Conservation (phyloP, 768 basidiomycete species). For the Auriscalpium microsporum region DNA sequence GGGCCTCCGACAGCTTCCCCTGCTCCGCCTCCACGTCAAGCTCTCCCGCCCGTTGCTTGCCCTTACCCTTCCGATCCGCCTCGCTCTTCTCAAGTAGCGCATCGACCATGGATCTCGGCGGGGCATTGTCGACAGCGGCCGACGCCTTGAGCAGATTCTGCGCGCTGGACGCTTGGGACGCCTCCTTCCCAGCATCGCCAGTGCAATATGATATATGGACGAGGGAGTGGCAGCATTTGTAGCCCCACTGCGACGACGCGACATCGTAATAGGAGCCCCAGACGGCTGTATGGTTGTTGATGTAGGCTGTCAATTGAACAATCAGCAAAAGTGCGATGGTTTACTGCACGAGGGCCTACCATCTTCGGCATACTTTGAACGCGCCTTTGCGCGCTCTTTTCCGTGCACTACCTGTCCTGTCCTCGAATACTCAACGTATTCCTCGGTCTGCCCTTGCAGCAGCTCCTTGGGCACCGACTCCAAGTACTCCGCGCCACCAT, state of each 20-base stretch:
- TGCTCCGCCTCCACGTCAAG: constrained; percentile 17
- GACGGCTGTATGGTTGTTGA: constrained; percentile 91
- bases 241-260: constrained; percentile 76
- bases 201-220: constrained; percentile 88
- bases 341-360: constrained; percentile 40
- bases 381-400: constrained; percentile 75
- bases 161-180: constrained; percentile 67
- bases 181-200: constrained; percentile 76
- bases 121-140: constrained; percentile 14
- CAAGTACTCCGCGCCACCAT: constrained; percentile 91
- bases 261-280: constrained; percentile 96
- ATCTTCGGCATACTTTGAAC: constrained; percentile 95
- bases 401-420: constrained; percentile 89
- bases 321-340: constrained; percentile 1
- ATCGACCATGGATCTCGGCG: not conserved
- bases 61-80: constrained; percentile 21
- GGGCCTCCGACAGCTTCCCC: constrained; percentile 5
- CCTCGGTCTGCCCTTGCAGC: constrained; percentile 90
- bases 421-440: constrained; percentile 95
- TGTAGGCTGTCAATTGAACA: constrained; percentile 45
- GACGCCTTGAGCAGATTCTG: constrained; percentile 48
- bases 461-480: constrained; percentile 87
- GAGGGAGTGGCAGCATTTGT: constrained; percentile 85
- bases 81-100: constrained; percentile 11
- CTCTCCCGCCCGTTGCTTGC: constrained; percentile 11